phyloP scores from a whole-genome alignment of 2,329 filamentous ascomycete species.

The Fusarium sp. region DNA sequence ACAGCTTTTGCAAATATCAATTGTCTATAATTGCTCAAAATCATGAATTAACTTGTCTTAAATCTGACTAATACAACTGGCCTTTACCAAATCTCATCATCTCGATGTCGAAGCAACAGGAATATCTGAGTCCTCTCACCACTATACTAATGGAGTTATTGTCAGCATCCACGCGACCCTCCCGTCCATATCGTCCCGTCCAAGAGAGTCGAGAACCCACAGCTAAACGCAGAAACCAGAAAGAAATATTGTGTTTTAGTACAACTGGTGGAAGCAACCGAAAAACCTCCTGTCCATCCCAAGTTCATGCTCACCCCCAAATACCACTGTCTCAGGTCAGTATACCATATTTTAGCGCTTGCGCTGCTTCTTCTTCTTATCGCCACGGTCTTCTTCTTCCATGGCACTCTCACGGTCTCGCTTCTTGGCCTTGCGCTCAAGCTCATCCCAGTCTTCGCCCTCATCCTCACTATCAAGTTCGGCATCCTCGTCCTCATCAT shows the following conservation, averaged over 20 bases:
- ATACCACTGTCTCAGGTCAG: conserved; percentile 4
- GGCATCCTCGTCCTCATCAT: conserved; percentile 80
- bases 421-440: conserved; percentile 92
- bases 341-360: conserved; percentile 50
- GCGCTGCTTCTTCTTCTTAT: conserved; percentile 75
- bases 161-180: conserved; percentile 4
- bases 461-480: conserved; percentile 77
- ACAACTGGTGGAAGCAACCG: conserved; percentile 31
- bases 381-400: conserved; percentile 73
- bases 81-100: conserved; percentile 26
- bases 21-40: conserved; percentile 25
- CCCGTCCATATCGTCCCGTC: conserved; percentile 6
- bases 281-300: conserved; percentile 13
- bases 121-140: not conserved
- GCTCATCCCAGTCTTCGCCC: conserved; percentile 92
- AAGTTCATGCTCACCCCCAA: conserved; percentile 6
- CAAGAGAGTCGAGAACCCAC: not conserved
- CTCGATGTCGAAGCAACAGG: conserved; percentile 13
- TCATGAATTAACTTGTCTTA: conserved; percentile 41
- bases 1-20: not conserved
- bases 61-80: conserved; percentile 29
- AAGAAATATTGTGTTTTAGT: conserved; percentile 33
- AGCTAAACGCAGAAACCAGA: conserved; percentile 24
- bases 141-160: conserved; percentile 12
- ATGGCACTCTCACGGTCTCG: conserved; percentile 74